phyloP scores from a whole-genome alignment of 495 filamentous ascomycete genomes.

The Beverwykella pulmonaria region DNA sequence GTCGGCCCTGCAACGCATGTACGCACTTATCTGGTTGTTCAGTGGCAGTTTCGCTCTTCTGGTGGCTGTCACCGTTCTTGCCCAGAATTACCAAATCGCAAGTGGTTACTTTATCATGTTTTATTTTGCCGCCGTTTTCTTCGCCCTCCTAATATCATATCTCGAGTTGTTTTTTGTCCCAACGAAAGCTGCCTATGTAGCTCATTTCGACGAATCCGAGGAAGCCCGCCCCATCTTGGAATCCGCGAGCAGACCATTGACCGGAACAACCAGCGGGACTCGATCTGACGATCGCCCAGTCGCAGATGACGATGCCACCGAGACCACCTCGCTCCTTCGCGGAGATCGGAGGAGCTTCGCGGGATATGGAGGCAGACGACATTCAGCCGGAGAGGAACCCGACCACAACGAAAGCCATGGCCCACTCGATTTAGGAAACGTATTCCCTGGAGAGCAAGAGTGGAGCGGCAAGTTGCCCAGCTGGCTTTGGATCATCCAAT shows the following conservation, averaged over 20 bases:
- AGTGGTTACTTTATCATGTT: constrained; percentile 83
- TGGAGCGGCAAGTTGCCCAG: constrained; percentile 80
- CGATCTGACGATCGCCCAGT: constrained; percentile 51
- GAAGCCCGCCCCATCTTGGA: constrained; percentile 16
- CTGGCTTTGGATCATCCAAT: constrained; percentile 86
- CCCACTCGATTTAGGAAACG: constrained; percentile 48
- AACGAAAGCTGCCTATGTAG: constrained; percentile 66
- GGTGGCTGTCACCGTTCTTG: constrained; percentile 71
- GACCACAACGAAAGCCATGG: constrained; percentile 40
- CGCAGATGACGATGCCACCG: constrained; percentile 64
- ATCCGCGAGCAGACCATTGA: constrained; percentile 31
- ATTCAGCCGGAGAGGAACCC: constrained; percentile 33
- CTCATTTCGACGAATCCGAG: constrained; percentile 35
- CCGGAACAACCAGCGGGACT: constrained; percentile 45
- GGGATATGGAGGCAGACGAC: constrained; percentile 56
- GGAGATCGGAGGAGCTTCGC: constrained; percentile 68
- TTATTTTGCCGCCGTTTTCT: constrained; percentile 72
- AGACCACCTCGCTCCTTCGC: constrained; percentile 78
- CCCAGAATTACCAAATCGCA: constrained; percentile 70
- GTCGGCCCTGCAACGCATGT: constrained; percentile 79
- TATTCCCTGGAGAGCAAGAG: constrained; percentile 78
- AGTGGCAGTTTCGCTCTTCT: constrained; percentile 70
- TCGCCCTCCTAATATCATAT: constrained; percentile 57
- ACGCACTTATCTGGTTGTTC: constrained; percentile 83
- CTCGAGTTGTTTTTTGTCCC: constrained; percentile 79